Evolutionary conservation across 257 asterid species (phyloP).

Genomic region (Ocimum tenuiflorum): DNA sequence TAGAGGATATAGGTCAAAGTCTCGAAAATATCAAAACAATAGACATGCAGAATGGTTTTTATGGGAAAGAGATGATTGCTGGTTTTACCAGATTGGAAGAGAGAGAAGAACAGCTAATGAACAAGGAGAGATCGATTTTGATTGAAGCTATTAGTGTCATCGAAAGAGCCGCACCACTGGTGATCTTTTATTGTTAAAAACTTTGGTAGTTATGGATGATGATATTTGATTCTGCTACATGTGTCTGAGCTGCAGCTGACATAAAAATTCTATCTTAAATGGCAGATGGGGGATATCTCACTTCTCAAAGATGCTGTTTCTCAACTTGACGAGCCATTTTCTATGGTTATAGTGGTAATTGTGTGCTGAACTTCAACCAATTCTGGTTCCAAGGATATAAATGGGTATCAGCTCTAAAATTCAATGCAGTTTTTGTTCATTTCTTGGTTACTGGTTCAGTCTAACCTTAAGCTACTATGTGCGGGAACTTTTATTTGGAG

Average conservation of each 20-base stretch:
- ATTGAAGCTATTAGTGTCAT: slow-evolving; percentile 58
- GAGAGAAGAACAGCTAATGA: slow-evolving; percentile 53
- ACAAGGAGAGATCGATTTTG: slow-evolving; percentile 56
- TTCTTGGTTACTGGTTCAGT: slow-evolving; percentile 27
- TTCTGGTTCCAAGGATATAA: slow-evolving; percentile 92
- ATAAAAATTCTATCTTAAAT: slow-evolving; percentile 29
- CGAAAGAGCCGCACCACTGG: slow-evolving; percentile 84
- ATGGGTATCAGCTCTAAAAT: slow-evolving; percentile 98
- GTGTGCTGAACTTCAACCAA: slow-evolving; percentile 99
- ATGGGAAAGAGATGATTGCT: slow-evolving; percentile 44
- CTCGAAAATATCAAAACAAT: slow-evolving; percentile 17
- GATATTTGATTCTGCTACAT: slow-evolving; percentile 18
- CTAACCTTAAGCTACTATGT: slow-evolving; percentile 23
- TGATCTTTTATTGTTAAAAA: slow-evolving; percentile 58
- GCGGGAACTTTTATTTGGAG: neutral
- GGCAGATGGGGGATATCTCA: slow-evolving; percentile 94
- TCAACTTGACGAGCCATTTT: slow-evolving; percentile 92
- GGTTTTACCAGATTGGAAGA: slow-evolving; percentile 56
- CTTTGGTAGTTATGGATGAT: slow-evolving; percentile 46
- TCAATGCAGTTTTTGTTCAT: slow-evolving; percentile 48
- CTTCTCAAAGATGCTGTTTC: slow-evolving; percentile 98
- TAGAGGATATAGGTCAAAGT: slow-evolving; percentile 32
- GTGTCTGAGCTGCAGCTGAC: slow-evolving; percentile 28
- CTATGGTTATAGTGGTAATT: slow-evolving; percentile 99
- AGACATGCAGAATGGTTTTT: slow-evolving; percentile 49